Conservation (phyloP, 306 rosid species). For the Glycine soja region DNA sequence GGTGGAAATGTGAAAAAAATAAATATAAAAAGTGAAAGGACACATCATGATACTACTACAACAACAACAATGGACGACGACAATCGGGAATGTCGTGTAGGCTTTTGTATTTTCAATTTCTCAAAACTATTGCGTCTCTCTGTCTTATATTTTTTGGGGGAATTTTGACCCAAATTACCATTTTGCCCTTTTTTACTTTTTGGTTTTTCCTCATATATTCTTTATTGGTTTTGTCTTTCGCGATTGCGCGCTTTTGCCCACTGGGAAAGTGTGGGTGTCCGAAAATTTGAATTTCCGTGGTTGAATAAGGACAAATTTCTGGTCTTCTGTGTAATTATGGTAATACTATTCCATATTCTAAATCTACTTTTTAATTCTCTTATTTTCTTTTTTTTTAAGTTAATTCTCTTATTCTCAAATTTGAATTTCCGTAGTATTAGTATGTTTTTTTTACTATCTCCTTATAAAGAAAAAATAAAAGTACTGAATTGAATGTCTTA, state of each 20-base stretch:
- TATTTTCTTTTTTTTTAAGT: not conserved
- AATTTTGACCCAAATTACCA: conserved; percentile 29
- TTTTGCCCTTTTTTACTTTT: conserved; percentile 16
- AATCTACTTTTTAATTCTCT: not conserved
- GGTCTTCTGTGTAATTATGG: not conserved
- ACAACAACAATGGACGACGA: conserved; percentile 10
- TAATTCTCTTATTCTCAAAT: too few relatives aligned
- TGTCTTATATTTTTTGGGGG: conserved; percentile 9
- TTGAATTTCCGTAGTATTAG: too few relatives aligned
- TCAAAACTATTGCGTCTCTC: not conserved
- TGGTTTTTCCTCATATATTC: not conserved
- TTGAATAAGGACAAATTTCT: not conserved
- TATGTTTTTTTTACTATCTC: too few relatives aligned
- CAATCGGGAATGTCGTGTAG: not conserved
- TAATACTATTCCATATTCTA: not conserved
- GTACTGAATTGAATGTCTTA: too few relatives aligned
- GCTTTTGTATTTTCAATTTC: conserved; percentile 28
- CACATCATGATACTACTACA: not conserved
- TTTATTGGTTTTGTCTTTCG: not conserved
- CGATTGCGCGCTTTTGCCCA: conserved; percentile 33
- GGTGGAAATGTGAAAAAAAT: not conserved
- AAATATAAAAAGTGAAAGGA: not conserved
- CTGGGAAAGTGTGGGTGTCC: not conserved
- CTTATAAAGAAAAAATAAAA: not conserved
- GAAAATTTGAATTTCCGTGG: conserved; percentile 9